phyloP scores from a whole-genome alignment of 78 protist species.

The Dictyostelium capitatum region DNA sequence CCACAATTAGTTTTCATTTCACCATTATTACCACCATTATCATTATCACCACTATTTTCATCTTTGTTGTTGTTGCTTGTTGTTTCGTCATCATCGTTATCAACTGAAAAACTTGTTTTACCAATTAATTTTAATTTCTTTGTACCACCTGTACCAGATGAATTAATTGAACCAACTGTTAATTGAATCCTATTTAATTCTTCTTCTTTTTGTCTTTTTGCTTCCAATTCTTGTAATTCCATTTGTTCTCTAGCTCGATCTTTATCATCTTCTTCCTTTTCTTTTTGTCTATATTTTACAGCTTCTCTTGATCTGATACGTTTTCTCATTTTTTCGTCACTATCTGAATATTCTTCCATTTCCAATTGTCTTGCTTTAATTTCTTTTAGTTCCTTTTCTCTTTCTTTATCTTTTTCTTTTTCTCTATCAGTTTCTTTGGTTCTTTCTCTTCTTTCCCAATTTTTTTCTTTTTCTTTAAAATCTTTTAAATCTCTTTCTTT shows the following conservation, averaged over 20 bases:
- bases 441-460: constrained; percentile 51
- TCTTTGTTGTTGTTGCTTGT: too few species aligned
- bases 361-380: background rate
- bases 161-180: too few species aligned
- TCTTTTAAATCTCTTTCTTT: constrained; percentile 38
- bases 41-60: background rate
- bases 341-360: constrained; percentile 60
- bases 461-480: constrained; percentile 30
- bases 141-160: background rate
- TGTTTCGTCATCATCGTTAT: constrained; percentile 42
- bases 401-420: constrained; percentile 48
- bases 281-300: constrained; percentile 21
- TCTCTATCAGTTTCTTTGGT: constrained; percentile 45
- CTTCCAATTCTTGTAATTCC: background rate
- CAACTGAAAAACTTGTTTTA: constrained; percentile 2
- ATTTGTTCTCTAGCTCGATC: constrained; percentile 22
- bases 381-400: constrained; percentile 30
- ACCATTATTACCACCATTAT: background rate
- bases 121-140: background rate
- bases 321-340: constrained; percentile 42
- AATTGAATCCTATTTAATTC: constrained; percentile 53
- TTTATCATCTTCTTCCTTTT: constrained; percentile 42
- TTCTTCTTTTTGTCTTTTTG: constrained; percentile 27
- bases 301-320: constrained; percentile 11
- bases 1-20: too few species aligned